Evolutionary conservation across 192 early-diverging fungal genomes (phyloP), one percentile per base, ranked within the genome.

Genomic region (Phycomyces blakesleeanus): DNA sequence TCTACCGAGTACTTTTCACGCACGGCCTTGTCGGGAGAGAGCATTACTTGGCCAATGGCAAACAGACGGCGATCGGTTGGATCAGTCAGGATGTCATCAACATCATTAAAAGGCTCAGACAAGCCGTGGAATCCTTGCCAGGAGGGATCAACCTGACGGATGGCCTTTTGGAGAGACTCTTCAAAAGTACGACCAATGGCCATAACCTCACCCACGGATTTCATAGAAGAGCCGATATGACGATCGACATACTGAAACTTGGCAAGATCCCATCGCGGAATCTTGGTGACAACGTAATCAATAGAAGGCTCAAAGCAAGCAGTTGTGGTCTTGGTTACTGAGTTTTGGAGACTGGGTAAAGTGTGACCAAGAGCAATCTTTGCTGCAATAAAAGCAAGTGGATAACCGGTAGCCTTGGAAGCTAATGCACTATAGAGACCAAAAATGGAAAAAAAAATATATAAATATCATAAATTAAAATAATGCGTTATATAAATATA

Each of bases 121-220:
- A 76, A 56, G 49, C 39, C 56, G 14, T 71, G 56, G 77, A 96
- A 98, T 15, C 96, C 96, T 34, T 82, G 76, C 63, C 93, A 98
- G n/a, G 83, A 77, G 25, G 91, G 91, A 63, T 98, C 96, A n/a
- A 93, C 92, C 73, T 89, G 88, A 51, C 96, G 93, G 69, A 98
- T 86, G 37, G 93, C 93, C 73, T 98, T 98, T 72, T 98, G 96
- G 66, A 98, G 74, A 38, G 83, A 85, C 78, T 98, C 96, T 76
- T 98, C 96, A 61, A 93, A 98, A 0, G 93, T 96, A 54, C 96
- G 86, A 18, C 95, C 96, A 72, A 98, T 96, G 5, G 93, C 93
- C 96, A 98, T 98, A 57, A 98, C 95, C 69, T 98, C 96, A 58
- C 96, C 96, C 2, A 98, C 96, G 64, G 85, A 88, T 78, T 98